Evolutionary conservation across 371 early-diverging fungal species (phyloP).

Genomic region (Umbelopsis sp.): DNA sequence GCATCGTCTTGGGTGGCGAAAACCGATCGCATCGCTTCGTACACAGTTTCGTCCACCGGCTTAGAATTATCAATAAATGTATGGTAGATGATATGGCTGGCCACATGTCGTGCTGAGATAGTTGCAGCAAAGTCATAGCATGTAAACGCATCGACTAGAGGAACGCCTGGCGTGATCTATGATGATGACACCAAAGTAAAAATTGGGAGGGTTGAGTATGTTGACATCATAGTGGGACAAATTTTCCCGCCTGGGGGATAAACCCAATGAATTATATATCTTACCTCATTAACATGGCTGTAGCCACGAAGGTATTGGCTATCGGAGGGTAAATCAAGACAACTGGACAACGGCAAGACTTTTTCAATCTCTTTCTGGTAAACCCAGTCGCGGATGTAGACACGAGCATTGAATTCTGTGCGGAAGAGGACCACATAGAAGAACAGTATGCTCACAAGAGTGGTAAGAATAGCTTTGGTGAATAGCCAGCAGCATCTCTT

Average conservation of each 20-base stretch:
- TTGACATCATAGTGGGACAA: too few relatives aligned
- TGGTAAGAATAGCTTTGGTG: background rate
- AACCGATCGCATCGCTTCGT: conserved; percentile 47
- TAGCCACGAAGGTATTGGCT: conserved; percentile 37
- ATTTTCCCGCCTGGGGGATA: too few relatives aligned
- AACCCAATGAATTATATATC: background rate
- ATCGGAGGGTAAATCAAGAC: conserved; percentile 30
- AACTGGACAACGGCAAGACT: conserved; percentile 37
- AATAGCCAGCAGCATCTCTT: conserved; percentile 9
- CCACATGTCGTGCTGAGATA: conserved; percentile 27
- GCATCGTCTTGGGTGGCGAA: conserved; percentile 44
- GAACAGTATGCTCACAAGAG: conserved; percentile 16
- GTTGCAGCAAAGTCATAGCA: conserved; percentile 54
- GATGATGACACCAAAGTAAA: too few relatives aligned
- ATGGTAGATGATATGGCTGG: conserved; percentile 34
- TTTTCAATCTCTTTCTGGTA: conserved; percentile 30
- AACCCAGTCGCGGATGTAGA: conserved; percentile 47
- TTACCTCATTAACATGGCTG: conserved; percentile 12
- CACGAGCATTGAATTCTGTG: conserved; percentile 47
- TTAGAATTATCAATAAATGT: conserved; percentile 41
- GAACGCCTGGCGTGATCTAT: conserved; percentile 44
- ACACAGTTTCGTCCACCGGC: conserved; percentile 37
- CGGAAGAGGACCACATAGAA: conserved; percentile 40
- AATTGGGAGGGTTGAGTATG: too few relatives aligned
- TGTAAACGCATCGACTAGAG: conserved; percentile 44